phyloP scores from a whole-genome alignment of 352 stramenopile species.

The Globisporangium sylvaticum region DNA sequence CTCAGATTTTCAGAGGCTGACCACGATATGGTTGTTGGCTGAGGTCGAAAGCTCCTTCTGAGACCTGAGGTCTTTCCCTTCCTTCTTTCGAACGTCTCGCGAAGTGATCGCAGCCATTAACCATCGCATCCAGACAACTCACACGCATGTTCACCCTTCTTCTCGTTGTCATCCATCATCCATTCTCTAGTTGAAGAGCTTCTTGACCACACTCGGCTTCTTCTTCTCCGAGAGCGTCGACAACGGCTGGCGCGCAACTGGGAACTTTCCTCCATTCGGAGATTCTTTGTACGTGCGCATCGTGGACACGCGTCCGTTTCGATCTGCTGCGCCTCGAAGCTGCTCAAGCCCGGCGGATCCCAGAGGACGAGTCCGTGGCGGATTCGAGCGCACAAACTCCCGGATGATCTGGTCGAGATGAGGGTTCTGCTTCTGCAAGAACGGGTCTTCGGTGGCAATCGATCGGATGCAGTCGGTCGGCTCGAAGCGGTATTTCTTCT shows the following conservation, averaged over 20 bases:
- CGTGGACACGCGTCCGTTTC: slow-evolving; percentile 11
- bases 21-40: too few species aligned
- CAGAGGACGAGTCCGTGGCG: slow-evolving; percentile 15
- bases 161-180: too few species aligned
- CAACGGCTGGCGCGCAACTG: slow-evolving; percentile 8
- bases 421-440: slow-evolving; percentile 55
- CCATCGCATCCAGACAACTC: too few species aligned
- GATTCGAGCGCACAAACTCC: slow-evolving; percentile 37
- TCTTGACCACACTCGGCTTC: slow-evolving; percentile 5
- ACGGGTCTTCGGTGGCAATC: slow-evolving; percentile 61
- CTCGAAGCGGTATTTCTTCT: slow-evolving; percentile 74
- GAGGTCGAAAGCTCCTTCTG: too few species aligned
- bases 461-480: slow-evolving; percentile 37
- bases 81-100: too few species aligned
- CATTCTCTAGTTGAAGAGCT: too few species aligned
- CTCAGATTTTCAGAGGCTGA: too few species aligned
- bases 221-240: slow-evolving; percentile 10
- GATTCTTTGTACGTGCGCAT: slow-evolving; percentile 13
- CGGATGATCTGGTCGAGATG: slow-evolving; percentile 55
- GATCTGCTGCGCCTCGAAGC: neutral
- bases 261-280: neutral
- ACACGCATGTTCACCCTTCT: too few species aligned
- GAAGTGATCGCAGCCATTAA: too few species aligned
- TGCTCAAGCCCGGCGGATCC: neutral
- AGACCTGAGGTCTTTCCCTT: too few species aligned